Base-by-base conservation (phyloP, 2,329 filamentous ascomycete species). In the Camptophora hylomeconis region DNA sequence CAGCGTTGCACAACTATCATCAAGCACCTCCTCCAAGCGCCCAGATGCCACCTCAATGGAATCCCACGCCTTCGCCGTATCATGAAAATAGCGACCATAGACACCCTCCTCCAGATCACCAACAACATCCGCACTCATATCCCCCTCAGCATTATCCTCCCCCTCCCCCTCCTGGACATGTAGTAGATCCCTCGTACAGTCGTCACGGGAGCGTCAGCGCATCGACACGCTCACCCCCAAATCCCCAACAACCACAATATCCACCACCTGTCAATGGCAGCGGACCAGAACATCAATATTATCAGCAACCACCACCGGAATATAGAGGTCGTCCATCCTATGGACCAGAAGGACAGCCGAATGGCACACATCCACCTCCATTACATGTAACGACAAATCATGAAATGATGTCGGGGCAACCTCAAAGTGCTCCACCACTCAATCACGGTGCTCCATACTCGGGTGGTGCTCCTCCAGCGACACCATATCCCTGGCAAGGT, bases 341-440 rank as follows among this genome's bases (percentile, higher is more conserved):
- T 36, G 38, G 23, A 7, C 28, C 32, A 10, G 39, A 42, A n/a
- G 28, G 18, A 20, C 40, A 38, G 26, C 28, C 37, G 11, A 40
- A 39, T 38, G 42, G 33, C 28, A 31, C 33, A 22, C 41, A 39
- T 28, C 41, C 31, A 10, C 34, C 34, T 19, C 31, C 35, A 4
- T 37, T 41, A 20, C 42, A 45, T 29, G 36, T 39, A 13, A 24
- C 39, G 23, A 44, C 42, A 14, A 35, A 33, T 18, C 42, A 41
- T 39, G 42, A 45, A 17, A 39, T 43, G 35, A 45, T 45, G 42
- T 28, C 35, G 10, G 33, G 26, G 16, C 37, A 39, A 17, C 35
- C 39, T 20, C 35, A 26, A 14, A 32, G 28, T 8, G 39, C 27
- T 15, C 31, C 38, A 12, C 20, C 36, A 8, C 35, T 31, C 12